Evolutionary conservation across 2,329 filamentous ascomycete genomes (phyloP), one percentile per base, ranked within the genome.

Genomic region (Hymenoscyphus albidus): DNA sequence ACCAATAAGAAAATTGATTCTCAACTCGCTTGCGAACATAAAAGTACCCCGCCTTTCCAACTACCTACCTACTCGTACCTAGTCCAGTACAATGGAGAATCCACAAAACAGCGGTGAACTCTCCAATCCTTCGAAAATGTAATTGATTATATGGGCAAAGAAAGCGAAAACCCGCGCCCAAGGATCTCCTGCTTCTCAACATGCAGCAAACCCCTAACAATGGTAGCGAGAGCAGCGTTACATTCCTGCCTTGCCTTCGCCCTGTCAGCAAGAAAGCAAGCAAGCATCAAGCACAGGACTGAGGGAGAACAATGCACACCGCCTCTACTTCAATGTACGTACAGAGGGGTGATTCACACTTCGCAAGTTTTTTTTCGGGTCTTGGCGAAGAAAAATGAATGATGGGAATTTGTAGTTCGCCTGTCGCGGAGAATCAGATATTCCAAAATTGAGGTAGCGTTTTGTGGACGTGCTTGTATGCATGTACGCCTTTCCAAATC

Each of bases 191-290:
- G 18, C 18, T 27, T 27, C n/a, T 27, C 18, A 54, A 51, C 48
- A 54, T 57, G 55, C 31, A 58, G 55, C 55, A 58, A 32, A 31
- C 16, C 22, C 31, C 18, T 10, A 42, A 59, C 32, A 40, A 27
- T 42, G 58, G 58, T 59, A 59, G 38, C 58, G 58, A 59, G 58
- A 59, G 12, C n/a, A 27, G 39, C 18, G 18, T 39, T 42, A 18
- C 22, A 27, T 27, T 42, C 42, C 22, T 40, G 58, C 58, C 38
- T 27, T 40, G 38, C 35, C 13, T 38, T 40, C 18, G 35, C 22
- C 13, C 14, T 59, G 32, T 38, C n/a, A 22, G 58, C 57, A 59
- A 51, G 35, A 10, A 35, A 35, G 5, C 35, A 35, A 35, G 35
- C 35, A 35, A 35, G 35, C 35, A 10, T 6, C 9, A 35, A 10